Evolutionary conservation across 768 basidiomycete genomes (phyloP), one percentile per base, ranked within the genome.

Genomic region (Crucibulum laeve): DNA sequence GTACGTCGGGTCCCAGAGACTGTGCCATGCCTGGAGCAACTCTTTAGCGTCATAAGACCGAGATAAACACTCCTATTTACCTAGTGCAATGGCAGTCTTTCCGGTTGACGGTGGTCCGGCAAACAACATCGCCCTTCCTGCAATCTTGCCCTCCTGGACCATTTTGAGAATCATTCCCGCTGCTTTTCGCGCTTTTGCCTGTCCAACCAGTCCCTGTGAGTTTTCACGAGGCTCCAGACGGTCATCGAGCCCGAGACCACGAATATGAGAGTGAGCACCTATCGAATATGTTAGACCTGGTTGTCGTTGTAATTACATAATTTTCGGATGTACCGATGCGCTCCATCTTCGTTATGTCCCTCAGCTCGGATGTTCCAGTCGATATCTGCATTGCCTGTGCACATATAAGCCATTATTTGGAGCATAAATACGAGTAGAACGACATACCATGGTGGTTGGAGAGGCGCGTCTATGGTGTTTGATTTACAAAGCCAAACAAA

Each of bases 121-220:
- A 64, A 99, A 96, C 43, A 99, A 71, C 67, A 99, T 94, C 4
- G 94, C 91, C 34, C 95, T 79, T 21, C 96, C 96, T 0, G 96
- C 93, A 55, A 98, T 97, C 45, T 85, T 76, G 14, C 92, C 92
- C 56, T 96, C 91, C 62, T 96, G 90, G 4, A 98, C 93, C 94
- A 99, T 95, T 68, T 87, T 94, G 55, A 98, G 77, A 48, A 97
- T 92, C 76, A 98, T 87, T 2, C 96, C 96, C 0, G 95, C 96
- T 0, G 96, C 95, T 63, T 96, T 96, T 34, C 96, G 82, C 17
- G 96, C 96, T 59, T 93, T 92, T 2, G 74, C 88, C 60, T 99
- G 96, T 0, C 96, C 96, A 19, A 99, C 95, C 84, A 99, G 96
- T 3, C 96, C 96, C 59, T 98, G 91, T 0, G 87, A 79, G 61